A percentile compares a stretch with the other conserved stretches of the same genome.
Evolutionary conservation across 805 yeast species (phyloP).

Genomic region (Wickerhamiella lipophila): DNA sequence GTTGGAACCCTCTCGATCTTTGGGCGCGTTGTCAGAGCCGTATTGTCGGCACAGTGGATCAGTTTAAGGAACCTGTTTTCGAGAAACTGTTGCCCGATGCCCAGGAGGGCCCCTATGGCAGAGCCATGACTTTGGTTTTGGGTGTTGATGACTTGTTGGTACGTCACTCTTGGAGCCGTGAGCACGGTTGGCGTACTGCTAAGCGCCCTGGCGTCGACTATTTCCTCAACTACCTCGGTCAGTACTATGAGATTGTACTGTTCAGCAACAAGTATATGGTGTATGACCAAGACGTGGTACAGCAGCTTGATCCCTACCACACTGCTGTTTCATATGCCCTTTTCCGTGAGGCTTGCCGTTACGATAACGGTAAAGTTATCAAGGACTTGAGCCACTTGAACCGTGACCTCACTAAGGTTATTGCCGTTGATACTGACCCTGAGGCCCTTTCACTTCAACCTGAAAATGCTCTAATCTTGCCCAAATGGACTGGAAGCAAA

Average conservation of each 20-base stretch:
- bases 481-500: constrained; percentile 75
- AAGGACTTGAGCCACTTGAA: constrained; percentile 84
- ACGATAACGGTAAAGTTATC: constrained; percentile 75
- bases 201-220: constrained; percentile 98
- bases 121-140: constrained; percentile 82
- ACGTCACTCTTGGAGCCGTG: constrained; percentile 84
- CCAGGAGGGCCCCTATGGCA: constrained; percentile 77
- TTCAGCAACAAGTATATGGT: constrained; percentile 77
- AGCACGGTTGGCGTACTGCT: constrained; percentile 95
- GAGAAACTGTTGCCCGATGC: constrained; percentile 91
- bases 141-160: constrained; percentile 81
- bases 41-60: constrained; percentile 58
- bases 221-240: constrained; percentile 86
- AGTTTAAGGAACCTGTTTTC: constrained; percentile 86
- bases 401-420: constrained; percentile 73
- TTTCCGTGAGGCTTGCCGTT: constrained; percentile 81
- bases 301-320: constrained; percentile 85
- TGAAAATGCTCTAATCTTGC: constrained; percentile 78
- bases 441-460: constrained; percentile 73
- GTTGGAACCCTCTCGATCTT: constrained; percentile 44
- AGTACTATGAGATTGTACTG: constrained; percentile 88
- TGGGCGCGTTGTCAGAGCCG: constrained; percentile 61
- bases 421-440: constrained; percentile 66
- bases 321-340: constrained; percentile 78
- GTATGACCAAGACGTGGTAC: constrained; percentile 71